Evolutionary conservation across 2,329 filamentous ascomycete species (phyloP), one percentile per base, ranked within the genome.

Genomic region (Tolypocladium nubicola): DNA sequence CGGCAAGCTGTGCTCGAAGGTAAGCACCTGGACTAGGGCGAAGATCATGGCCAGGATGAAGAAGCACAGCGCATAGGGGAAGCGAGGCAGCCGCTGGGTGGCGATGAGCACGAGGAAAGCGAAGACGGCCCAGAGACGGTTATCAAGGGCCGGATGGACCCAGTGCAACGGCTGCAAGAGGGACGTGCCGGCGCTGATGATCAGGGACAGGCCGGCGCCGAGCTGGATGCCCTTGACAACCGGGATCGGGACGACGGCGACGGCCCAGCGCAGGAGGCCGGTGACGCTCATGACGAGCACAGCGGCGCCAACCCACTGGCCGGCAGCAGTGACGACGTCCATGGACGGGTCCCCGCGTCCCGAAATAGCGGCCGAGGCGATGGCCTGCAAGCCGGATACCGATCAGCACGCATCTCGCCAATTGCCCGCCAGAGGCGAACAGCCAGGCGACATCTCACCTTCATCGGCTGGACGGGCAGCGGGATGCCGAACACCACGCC

Each of bases 211-310:
- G 1, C 93, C 93, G 5, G 93, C 93, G 41, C 93, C 93, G 53
- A 97, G 84, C 72, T 97, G 94, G 62, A 97, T 97, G 37, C 93
- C 93, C 69, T 96, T 96, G 56, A 97, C 86, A 0, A 97, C 88
- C 0, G 92, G 89, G 16, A 92, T 83, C 0, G 93, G 93, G 10
- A 95, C 87, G 16, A 85, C 77, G n/a, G 77, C 74, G 10, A 88
- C 86, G 55, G 90, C 85, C 79, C 85, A 87, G 58, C 79, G 79
- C 38, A 97, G 76, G n/a, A 94, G 73, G 0, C 93, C 90, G 0
- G 90, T 95, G 5, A 85, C 68, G 66, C 88, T 92, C 68, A 97
- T 84, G 1, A 95, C 8, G 10, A 93, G 79, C 10, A 97, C 86
- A 26, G 87, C 81, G 8, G 75, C 75, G 2, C 86, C 85, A 39